Base-by-base conservation (phyloP, 805 yeast genomes). In the Lachancea dasiensis region DNA sequence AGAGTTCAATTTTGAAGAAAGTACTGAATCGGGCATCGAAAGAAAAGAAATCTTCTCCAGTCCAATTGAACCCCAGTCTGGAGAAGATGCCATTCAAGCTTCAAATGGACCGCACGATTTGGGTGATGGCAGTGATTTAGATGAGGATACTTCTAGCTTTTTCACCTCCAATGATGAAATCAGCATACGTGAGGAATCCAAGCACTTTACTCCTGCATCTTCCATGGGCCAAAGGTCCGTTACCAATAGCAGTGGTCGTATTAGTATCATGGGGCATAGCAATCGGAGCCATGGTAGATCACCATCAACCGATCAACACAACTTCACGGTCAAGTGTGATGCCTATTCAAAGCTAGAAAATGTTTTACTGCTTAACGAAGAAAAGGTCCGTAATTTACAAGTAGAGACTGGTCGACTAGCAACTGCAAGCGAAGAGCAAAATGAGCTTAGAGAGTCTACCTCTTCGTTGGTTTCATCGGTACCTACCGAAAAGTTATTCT, bases 1-100 rank as follows among this genome's bases (percentile, higher is more conserved):
- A 45, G 67, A 63, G 44, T 65, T 65, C 43, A 63, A 64, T 15
- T 63, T 62, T 36, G 70, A 60, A 34, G 41, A 36, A 16, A 15
- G 5, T 15, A n/a, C 15, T 14, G 35, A 38, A 9, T 13, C 24
- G 8, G 31, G 25, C 29, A 21, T n/a, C 8, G 39, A 28, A 11
- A 45, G 47, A 9, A 44, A 50, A 6, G 56, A 51, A 21, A 42
- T 51, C 37, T 7, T n/a, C 13, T n/a, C n/a, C n/a, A n/a, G n/a
- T n/a, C n/a, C n/a, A n/a, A n/a, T n/a, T n/a, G n/a, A n/a, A n/a
- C n/a, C n/a, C n/a, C n/a, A n/a, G n/a, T n/a, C n/a, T n/a, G n/a
- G n/a, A n/a, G 21, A 17, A 6, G 22, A 28, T 27, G 16, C 29
- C 5, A 27, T 14, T 13, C 14, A 10, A 5, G 8, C 20, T 17